Evolutionary conservation across 345 rosid species (phyloP).

Genomic region (Nasturtium officinale): DNA sequence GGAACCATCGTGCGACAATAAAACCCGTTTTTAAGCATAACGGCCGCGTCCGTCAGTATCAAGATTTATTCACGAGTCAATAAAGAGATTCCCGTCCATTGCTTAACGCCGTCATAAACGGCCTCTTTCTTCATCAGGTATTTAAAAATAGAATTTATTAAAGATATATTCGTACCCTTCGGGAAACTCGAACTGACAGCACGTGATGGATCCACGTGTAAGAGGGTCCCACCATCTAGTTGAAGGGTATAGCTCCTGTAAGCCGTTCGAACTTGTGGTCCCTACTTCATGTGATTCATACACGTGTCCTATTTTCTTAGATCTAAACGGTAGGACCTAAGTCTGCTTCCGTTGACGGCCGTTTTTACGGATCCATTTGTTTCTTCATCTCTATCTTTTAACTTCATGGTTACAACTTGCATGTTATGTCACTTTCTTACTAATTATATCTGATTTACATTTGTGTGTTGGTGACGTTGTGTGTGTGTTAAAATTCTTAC

Average conservation of each 20-base stretch:
- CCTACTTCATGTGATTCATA: constrained; percentile 30
- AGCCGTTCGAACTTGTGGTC: constrained; percentile 39
- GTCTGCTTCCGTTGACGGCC: constrained; percentile 41
- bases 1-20: constrained; percentile 30
- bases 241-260: constrained; percentile 23
- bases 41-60: constrained; percentile 47
- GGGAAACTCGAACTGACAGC: constrained; percentile 44
- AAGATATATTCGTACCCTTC: constrained; percentile 34
- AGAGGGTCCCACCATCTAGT: constrained; percentile 19
- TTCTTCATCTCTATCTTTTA: constrained; percentile 25
- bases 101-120: constrained; percentile 47
- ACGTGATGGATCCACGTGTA: constrained; percentile 40
- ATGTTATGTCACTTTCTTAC: constrained; percentile 32
- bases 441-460: not conserved
- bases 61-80: not conserved
- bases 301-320: constrained; percentile 42
- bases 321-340: constrained; percentile 26
- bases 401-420: constrained; percentile 18
- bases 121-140: constrained; percentile 15
- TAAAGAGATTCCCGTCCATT: constrained; percentile 1
- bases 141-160: constrained; percentile 8
- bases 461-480: too few species aligned
- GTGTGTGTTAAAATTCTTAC: not conserved
- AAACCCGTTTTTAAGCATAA: constrained; percentile 37
- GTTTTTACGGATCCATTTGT: constrained; percentile 23